Percentiles rank a stretch among this genome's conserved stretches.
Evolutionary conservation across 2,329 filamentous ascomycete species (phyloP).

Genomic region (Teratosphaeria destructans): DNA sequence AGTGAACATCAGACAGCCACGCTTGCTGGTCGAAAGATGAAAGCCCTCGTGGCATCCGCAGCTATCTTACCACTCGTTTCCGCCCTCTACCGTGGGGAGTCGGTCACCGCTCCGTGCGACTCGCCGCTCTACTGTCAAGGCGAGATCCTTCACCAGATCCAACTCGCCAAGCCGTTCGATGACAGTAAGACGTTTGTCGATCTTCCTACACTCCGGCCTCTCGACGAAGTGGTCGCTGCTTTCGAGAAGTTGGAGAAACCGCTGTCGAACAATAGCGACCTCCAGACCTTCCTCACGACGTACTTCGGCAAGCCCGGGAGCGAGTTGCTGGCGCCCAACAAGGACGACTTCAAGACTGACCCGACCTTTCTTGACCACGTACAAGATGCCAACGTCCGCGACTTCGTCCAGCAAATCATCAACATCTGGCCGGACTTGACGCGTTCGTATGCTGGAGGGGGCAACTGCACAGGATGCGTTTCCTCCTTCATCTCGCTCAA

Average conservation of each 20-base stretch:
- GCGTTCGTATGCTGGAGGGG: conserved; percentile 44
- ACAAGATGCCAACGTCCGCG: conserved; percentile 46
- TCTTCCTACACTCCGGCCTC: conserved; percentile 46
- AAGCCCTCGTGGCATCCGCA: not conserved
- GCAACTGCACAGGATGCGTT: conserved; percentile 49
- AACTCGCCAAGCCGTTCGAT: conserved; percentile 52
- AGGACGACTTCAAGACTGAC: conserved; percentile 43
- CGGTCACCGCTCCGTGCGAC: conserved; percentile 53
- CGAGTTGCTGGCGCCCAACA: conserved; percentile 48
- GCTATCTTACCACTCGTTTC: not conserved
- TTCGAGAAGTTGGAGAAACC: conserved; percentile 51
- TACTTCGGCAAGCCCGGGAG: conserved; percentile 56
- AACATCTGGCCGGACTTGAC: conserved; percentile 61
- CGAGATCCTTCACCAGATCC: conserved; percentile 50
- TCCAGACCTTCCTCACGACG: conserved; percentile 50
- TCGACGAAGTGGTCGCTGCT: conserved; percentile 51
- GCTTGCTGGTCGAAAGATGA: not conserved
- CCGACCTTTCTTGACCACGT: conserved; percentile 49
- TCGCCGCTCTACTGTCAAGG: conserved; percentile 59
- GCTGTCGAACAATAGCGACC: conserved; percentile 51
- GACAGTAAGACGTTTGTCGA: conserved; percentile 66
- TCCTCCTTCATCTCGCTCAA: conserved; percentile 57
- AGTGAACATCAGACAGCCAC: not conserved
- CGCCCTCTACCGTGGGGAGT: conserved; percentile 51
- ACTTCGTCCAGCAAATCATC: conserved; percentile 55